A percentile compares a stretch with the other conserved stretches of the same genome.
phyloP scores from a whole-genome alignment of 495 filamentous ascomycete species.

The Astrothelium macrocarpum region DNA sequence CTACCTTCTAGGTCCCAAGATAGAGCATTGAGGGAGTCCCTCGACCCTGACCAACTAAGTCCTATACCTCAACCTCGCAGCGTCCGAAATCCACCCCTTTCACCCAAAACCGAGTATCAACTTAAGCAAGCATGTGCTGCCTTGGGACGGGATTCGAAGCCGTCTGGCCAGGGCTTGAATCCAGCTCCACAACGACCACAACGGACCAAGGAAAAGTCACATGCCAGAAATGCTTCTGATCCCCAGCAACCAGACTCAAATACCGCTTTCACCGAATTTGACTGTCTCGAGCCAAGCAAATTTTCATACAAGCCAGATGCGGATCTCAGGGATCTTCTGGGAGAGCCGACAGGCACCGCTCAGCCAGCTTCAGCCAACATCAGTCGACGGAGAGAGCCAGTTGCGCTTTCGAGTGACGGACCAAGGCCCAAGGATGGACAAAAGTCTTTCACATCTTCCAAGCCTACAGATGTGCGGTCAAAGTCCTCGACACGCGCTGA shows the following conservation, averaged over 20 bases:
- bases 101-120: not conserved
- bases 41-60: conserved; percentile 3
- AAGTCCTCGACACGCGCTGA: conserved; percentile 18
- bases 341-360: not conserved
- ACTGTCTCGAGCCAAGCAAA: not conserved
- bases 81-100: not conserved
- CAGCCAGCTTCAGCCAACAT: not conserved
- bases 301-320: not conserved
- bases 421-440: not conserved
- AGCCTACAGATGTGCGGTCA: conserved; percentile 5
- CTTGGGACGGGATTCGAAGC: not conserved
- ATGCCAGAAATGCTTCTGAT: not conserved
- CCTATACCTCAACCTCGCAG: not conserved
- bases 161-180: not conserved
- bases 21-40: not conserved
- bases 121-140: not conserved
- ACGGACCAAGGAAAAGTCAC: not conserved
- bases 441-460: not conserved
- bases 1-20: conserved; percentile 2
- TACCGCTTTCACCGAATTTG: not conserved
- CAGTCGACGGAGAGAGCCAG: not conserved
- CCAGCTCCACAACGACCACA: not conserved
- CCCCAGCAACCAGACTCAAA: not conserved
- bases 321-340: not conserved
- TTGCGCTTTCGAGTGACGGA: not conserved